phyloP scores from a whole-genome alignment of 2,329 filamentous ascomycete species.

The Penicillium sp. region DNA sequence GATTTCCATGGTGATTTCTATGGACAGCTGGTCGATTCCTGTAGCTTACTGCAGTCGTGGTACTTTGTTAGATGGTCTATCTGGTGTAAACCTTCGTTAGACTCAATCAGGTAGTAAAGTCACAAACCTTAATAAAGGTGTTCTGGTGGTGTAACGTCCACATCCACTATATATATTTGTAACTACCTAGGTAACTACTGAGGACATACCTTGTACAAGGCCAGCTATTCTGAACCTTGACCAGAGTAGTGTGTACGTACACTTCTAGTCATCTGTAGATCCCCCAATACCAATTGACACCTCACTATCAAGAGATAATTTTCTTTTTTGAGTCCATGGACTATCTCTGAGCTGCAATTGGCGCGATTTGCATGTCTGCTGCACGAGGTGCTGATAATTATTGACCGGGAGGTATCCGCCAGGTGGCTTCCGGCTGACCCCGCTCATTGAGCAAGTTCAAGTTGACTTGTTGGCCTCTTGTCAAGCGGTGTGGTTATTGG shows the following conservation, averaged over 20 bases:
- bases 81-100: neutral
- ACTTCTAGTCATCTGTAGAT: too few relatives aligned
- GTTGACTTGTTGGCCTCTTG: constrained; percentile 3
- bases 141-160: too few relatives aligned
- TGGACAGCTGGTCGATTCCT: neutral
- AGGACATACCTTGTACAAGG: too few relatives aligned
- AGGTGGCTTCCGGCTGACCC: constrained; percentile 6
- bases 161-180: too few relatives aligned
- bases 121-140: too few relatives aligned
- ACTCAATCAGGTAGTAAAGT: too few relatives aligned
- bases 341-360: neutral
- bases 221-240: too few relatives aligned
- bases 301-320: neutral
- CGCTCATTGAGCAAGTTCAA: neutral
- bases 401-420: neutral
- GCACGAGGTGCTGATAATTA: neutral
- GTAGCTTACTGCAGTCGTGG: neutral
- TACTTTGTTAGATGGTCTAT: neutral
- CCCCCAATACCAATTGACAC: neutral
- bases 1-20: neutral
- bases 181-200: too few relatives aligned
- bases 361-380: neutral
- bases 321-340: constrained; percentile 3
- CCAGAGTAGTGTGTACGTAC: too few relatives aligned
- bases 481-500: neutral